Conservation (phyloP, 441 rosid species). For the Eutrema salsugineum region DNA sequence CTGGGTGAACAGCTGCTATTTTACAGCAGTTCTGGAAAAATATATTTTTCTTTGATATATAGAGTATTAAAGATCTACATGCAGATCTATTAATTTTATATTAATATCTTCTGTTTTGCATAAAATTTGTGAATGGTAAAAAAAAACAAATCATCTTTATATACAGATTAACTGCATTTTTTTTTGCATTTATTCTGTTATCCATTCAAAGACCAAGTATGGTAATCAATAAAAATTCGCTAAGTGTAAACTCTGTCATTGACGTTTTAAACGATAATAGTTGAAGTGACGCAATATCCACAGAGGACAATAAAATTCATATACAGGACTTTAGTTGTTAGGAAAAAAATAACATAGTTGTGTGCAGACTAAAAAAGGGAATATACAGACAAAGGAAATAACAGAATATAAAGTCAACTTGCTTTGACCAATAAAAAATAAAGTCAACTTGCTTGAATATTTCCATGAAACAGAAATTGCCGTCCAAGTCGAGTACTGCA, state of each 20-base stretch:
- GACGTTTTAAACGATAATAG: not conserved
- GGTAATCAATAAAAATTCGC: not conserved
- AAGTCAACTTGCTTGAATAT: conserved; percentile 27
- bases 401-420: conserved; percentile 10
- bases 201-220: too few relatives aligned
- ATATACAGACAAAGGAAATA: not conserved
- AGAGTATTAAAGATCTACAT: too few relatives aligned
- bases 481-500: conserved; percentile 2
- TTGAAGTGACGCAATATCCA: not conserved
- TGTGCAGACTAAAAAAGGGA: not conserved
- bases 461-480: conserved; percentile 13
- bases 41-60: too few relatives aligned
- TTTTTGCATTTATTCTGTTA: too few relatives aligned
- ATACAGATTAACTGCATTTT: too few relatives aligned
- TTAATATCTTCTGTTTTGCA: too few relatives aligned
- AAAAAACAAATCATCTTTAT: too few relatives aligned
- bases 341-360: not conserved
- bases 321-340: not conserved
- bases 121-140: too few relatives aligned
- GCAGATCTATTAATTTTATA: too few relatives aligned
- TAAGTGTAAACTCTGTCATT: not conserved
- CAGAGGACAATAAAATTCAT: not conserved
- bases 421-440: too few relatives aligned
- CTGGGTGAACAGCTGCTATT: too few relatives aligned
- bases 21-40: too few relatives aligned